Evolutionary conservation across 345 rosid species (phyloP), one percentile per base, ranked within the genome.

Genomic region (Aegle marmelos): DNA sequence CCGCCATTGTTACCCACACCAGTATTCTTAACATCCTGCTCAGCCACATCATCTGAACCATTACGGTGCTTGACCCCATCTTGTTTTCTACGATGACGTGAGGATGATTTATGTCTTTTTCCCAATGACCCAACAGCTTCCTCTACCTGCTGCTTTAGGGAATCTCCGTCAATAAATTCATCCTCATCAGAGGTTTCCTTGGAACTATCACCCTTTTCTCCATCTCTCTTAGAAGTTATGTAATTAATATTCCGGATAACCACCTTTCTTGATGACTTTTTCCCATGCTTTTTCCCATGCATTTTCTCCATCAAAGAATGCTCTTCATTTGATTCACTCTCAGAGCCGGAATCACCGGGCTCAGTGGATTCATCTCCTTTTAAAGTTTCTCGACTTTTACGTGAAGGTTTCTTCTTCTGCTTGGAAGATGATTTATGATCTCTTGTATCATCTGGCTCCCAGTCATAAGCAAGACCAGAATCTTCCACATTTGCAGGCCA

Each of bases 231-330:
- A 4, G 98, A 93, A 74, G 99, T 89, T 60, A 96, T 92, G 85
- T 96, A 96, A 82, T 96, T 96, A 72, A 96, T 96, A 79, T 96
- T 96, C 77, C 95, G 95, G 67, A 96, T 96, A 33, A 96, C 97
- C 21, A 96, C 98, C 87, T 87, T 94, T 76, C 95, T 89, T 5
- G 98, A 96, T 33, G 92, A 86, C 76, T 89, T 91, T 76, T 92
- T 92, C 67, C 91, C 97, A 62, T 84, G 90, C 71, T 81, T 90
- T 74, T 84, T 93, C 85, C 76, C 86, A n/a, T 45, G 81, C 48
- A 5, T 79, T 73, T 82, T 82, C 82, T 79, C 80, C 66, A 48
- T 77, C 8, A 60, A 83, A 72, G 83, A 62, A 69, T 60, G 59
- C 60, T 34, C 50, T 59, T 83, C 83, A 59, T 85, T 90, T 0